These are phyloP conservation scores for Cercospora zeina DNA, from an alignment of 2,329 filamentous ascomycete genomes.

Conservation along the genomic window DNA sequence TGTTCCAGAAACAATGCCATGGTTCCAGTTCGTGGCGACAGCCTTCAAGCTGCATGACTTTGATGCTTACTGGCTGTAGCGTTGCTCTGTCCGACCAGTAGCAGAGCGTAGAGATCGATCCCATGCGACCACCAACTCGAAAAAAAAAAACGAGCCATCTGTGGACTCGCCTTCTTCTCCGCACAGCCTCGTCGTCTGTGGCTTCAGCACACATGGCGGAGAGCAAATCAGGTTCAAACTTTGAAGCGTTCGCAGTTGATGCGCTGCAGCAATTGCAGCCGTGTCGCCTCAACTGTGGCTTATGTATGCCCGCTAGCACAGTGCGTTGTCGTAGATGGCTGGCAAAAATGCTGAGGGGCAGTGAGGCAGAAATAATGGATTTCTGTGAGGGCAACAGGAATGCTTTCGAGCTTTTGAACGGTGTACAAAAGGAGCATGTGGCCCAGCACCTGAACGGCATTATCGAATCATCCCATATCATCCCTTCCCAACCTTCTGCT, in stretches of 20 bases:
- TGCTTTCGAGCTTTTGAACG: not conserved
- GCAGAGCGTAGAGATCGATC: not conserved
- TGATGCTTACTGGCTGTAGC: not conserved
- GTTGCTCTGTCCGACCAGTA: not conserved
- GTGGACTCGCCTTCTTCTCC: not conserved
- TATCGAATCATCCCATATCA: not conserved
- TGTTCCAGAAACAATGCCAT: not conserved
- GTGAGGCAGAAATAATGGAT: not conserved
- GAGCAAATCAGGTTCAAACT: not conserved
- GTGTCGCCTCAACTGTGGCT: not conserved
- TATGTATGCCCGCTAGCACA: not conserved
- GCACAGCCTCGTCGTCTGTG: slow-evolving; percentile 15
- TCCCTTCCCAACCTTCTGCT: not conserved
- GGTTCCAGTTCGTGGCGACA: not conserved
- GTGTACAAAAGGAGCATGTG: not conserved
- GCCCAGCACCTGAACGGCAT: not conserved
- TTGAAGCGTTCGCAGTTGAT: not conserved
- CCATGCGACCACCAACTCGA: not conserved
- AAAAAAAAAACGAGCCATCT: not conserved
- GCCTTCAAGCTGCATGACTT: not conserved
- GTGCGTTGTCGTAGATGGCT: slow-evolving; percentile 1
- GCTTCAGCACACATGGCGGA: not conserved
- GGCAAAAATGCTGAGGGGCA: not conserved
- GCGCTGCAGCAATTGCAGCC: slow-evolving; percentile 2
- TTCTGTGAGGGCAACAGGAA: not conserved